phyloP scores from a whole-genome alignment of 306 rosid genomes.

The Glycine soja region DNA sequence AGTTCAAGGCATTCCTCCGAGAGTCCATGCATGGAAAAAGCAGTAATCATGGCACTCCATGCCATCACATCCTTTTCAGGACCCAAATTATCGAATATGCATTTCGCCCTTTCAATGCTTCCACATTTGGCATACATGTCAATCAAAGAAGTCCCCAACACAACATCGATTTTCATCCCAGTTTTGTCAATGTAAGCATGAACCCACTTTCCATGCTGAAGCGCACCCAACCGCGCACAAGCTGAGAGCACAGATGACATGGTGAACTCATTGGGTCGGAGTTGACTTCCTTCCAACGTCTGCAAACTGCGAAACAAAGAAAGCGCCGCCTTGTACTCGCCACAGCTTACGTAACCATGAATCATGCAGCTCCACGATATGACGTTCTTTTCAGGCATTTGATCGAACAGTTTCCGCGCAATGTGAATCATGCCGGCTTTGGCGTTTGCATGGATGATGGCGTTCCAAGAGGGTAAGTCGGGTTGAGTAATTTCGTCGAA shows the following conservation, averaged over 20 bases:
- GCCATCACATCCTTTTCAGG: conserved; percentile 61
- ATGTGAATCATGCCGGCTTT: conserved; percentile 54
- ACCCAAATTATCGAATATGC: conserved; percentile 38
- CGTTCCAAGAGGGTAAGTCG: conserved; percentile 65
- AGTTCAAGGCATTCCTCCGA: conserved; percentile 58
- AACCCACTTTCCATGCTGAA: conserved; percentile 75
- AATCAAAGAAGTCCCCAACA: conserved; percentile 66
- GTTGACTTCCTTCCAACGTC: conserved; percentile 33
- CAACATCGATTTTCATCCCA: conserved; percentile 55
- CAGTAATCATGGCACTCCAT: conserved; percentile 67
- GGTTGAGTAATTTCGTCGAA: conserved; percentile 66
- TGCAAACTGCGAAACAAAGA: conserved; percentile 62
- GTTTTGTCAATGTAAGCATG: conserved; percentile 70
- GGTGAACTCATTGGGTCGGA: conserved; percentile 59
- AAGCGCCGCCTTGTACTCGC: conserved; percentile 62
- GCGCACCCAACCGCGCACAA: conserved; percentile 70
- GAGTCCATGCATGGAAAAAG: conserved; percentile 65
- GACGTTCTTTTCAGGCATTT: conserved; percentile 63
- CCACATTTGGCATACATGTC: conserved; percentile 74
- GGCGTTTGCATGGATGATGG: conserved; percentile 53
- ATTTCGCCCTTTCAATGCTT: too few relatives aligned
- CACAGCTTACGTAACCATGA: conserved; percentile 59
- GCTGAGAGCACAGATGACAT: too few relatives aligned
- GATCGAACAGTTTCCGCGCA: conserved; percentile 62
- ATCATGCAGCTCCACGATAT: conserved; percentile 76